Percentiles rank a stretch among this genome's conserved stretches.
These are phyloP conservation scores for Proliferodiscus dingleyae DNA, from an alignment of 2,329 filamentous ascomycete species.

Conservation along the genomic window DNA sequence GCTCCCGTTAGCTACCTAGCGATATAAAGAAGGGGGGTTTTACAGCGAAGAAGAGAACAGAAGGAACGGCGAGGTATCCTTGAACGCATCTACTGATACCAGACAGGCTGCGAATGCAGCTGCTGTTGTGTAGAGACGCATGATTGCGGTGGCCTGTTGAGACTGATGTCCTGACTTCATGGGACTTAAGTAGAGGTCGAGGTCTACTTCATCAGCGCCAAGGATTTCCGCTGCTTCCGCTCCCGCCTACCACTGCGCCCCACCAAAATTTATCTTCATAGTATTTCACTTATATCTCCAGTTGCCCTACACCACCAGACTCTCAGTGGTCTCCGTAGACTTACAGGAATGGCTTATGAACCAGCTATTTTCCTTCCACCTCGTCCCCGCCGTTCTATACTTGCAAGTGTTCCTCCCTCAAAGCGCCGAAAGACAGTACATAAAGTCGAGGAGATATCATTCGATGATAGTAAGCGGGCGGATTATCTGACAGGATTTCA, in stretches of 20 bases:
- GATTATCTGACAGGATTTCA: constrained; percentile 95
- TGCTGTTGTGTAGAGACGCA: constrained; percentile 47
- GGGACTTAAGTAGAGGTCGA: no score
- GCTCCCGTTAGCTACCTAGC: neutral
- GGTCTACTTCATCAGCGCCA: no score
- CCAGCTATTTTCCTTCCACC: constrained; percentile 50
- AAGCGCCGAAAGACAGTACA: constrained; percentile 59
- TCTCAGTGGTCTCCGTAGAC: constrained; percentile 1
- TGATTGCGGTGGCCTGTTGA: constrained; percentile 32
- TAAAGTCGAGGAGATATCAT: constrained; percentile 73
- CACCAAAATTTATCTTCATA: no score
- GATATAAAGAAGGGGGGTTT: constrained; percentile 8
- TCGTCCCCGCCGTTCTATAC: constrained; percentile 47
- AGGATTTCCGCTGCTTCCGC: no score
- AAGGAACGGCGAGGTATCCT: constrained; percentile 83
- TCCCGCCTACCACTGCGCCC: no score
- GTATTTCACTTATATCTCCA: no score
- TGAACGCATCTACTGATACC: constrained; percentile 65
- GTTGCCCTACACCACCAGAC: neutral
- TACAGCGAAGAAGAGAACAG: constrained; percentile 63
- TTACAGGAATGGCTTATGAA: constrained; percentile 14
- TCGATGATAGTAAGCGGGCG: constrained; percentile 72
- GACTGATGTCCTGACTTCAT: no score
- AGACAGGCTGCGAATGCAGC: constrained; percentile 50
- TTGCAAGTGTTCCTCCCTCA: constrained; percentile 39